Evolutionary conservation across 2,329 filamentous ascomycete genomes (phyloP).

Genomic region (Xylaria sp.): DNA sequence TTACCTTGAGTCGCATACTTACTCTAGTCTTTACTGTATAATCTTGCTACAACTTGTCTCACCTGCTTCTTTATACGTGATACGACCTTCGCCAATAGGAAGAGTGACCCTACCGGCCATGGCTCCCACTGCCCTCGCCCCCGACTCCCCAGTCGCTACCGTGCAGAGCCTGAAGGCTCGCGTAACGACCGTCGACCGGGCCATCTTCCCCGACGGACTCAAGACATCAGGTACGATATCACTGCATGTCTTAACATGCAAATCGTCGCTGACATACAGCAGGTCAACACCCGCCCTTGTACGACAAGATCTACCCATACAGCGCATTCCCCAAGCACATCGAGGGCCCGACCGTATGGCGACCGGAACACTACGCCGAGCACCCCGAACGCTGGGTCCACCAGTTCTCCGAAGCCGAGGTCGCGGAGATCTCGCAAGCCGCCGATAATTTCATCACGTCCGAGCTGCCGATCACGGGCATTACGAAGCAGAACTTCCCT

Average conservation of each 20-base stretch:
- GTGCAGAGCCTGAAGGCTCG: slow-evolving; percentile 24
- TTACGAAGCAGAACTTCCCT: slow-evolving; percentile 52
- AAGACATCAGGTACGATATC: slow-evolving; percentile 43
- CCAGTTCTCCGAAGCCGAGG: slow-evolving; percentile 54
- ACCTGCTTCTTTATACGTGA: background rate
- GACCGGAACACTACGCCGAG: slow-evolving; percentile 53
- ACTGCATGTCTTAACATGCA: background rate
- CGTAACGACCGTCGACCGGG: slow-evolving; percentile 28
- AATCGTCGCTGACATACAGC: slow-evolving; percentile 31
- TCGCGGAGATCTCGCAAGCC: slow-evolving; percentile 54
- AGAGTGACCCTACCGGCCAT: slow-evolving; percentile 15
- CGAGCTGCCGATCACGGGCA: slow-evolving; percentile 59
- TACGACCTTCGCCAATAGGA: background rate
- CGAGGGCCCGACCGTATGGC: slow-evolving; percentile 62
- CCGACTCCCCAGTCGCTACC: slow-evolving; percentile 18
- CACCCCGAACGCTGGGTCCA: slow-evolving; percentile 65
- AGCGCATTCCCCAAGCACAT: slow-evolving; percentile 61
- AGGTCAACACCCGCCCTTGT: slow-evolving; percentile 63
- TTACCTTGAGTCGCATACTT: too few relatives aligned
- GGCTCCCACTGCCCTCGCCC: slow-evolving; percentile 28
- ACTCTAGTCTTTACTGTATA: slow-evolving; percentile 4
- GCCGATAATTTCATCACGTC: slow-evolving; percentile 58
- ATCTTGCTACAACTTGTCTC: background rate
- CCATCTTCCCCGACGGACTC: slow-evolving; percentile 59
- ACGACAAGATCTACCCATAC: slow-evolving; percentile 57